Evolutionary conservation across 2,329 filamentous ascomycete genomes (phyloP), one percentile per base, ranked within the genome.

Genomic region (Aspergillus pseudoglaucus): DNA sequence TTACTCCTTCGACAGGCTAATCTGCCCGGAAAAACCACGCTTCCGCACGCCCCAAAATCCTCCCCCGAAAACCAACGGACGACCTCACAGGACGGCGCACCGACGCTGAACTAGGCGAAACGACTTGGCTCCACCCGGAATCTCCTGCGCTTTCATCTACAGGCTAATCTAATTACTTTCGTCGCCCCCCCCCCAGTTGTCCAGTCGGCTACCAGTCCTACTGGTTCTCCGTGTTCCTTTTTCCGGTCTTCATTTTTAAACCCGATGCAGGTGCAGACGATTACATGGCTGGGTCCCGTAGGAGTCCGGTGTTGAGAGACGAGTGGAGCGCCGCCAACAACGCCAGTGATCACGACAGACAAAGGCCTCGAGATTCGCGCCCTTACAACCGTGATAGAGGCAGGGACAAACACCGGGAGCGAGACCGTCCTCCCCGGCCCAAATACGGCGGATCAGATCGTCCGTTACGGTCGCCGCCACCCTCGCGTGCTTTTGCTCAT

Each of bases 211-310:
- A 44, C 25, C 14, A 33, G n/a, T 44, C 25, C 5, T 15, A 12
- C 32, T 46, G 51, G 38, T 46, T 47, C 53, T 46, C 49, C 45
- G 45, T 40, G 43, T 47, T 49, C 45, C 33, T 43, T 47, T 45
- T 47, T 42, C 27, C 41, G 35, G 23, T 42, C 47, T 50, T 45
- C 47, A 17, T 32, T 30, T 51, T 52, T 45, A 47, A 59, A 52
- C 60, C 67, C 63, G 64, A 75, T 75, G 73, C 65, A 57, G 69
- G 59, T 62, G 62, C 60, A 60, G 55, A 54, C 57, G 59, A 61
- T 63, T 69, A 70, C 67, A 76, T 76, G 73, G 73, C 73, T 68
- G 70, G 69, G 64, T 72, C 71, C 63, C 69, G 65, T 66, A 68
- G 66, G 67, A 74, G 70, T 68, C 71, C 71, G 63, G 67, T 69